Evolutionary conservation across 2,329 filamentous ascomycete species (phyloP), one percentile per base, ranked within the genome.

Genomic region (Colletotrichum viniferum): DNA sequence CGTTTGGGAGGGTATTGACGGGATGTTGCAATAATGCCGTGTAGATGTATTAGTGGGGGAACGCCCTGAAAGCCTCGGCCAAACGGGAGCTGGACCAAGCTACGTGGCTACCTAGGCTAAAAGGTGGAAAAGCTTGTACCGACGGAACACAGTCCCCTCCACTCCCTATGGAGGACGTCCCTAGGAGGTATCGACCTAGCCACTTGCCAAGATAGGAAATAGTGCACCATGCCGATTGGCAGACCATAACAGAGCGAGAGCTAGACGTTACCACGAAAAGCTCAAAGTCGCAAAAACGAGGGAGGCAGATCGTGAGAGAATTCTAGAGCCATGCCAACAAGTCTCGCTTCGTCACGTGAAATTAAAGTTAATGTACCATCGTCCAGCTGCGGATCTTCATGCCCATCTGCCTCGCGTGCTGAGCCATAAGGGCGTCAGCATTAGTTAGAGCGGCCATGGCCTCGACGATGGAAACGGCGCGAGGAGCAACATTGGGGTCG

Each of bases 401-500:
- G 74, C 69, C 75, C 58, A 76, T 62, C 28, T 88, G 85, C 76
- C 90, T 85, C 7, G 89, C 91, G 83, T 95, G 93, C 88, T 98
- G 96, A 63, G 94, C 93, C 88, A 98, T 89, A 76, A 98, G 86
- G 5, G 95, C 94, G 85, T 98, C 96, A 85, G 98, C 96, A 71
- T 98, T 88, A 7, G 95, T 94, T 75, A 98, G 85, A 2, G 96
- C 92, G 4, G 96, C 94, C 96, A 98, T 98, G 55, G 93, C 92
- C 88, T 98, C 96, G 5, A 97, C 94, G 72, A 97, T 96, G 13
- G 94, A 94, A 26, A 98, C 92, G 4, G 96, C 96, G 36, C 96
- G 90, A 6, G 95, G 95, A 60, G 98, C 95, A 26, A 98, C 96
- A 81, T 95, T 97, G 4, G 96, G 96, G 82, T 98, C 96, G 84